Evolutionary conservation across 768 basidiomycete genomes (phyloP).

Genomic region (Heimioporus sp.): DNA sequence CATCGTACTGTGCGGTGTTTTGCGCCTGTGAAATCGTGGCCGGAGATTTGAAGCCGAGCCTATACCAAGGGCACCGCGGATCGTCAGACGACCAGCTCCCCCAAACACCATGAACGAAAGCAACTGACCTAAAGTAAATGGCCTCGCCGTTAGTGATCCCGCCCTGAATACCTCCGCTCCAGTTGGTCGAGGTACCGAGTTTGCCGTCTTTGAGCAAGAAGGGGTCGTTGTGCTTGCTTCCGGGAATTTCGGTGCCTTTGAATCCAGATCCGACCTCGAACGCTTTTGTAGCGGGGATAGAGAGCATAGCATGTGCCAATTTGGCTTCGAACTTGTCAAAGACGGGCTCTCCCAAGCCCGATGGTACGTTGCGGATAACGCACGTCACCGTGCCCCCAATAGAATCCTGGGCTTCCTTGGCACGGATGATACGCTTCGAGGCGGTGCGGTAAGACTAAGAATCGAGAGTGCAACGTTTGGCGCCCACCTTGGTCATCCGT

Average conservation of each 20-base stretch:
- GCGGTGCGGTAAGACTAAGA: conserved; percentile 11
- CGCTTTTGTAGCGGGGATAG: conserved; percentile 96
- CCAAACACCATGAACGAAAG: background rate
- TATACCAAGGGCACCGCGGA: conserved; percentile 29
- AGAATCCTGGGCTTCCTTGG: conserved; percentile 88
- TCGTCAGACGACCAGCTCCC: conserved; percentile 6
- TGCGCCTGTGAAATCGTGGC: conserved; percentile 96
- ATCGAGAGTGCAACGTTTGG: background rate
- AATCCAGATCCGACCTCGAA: conserved; percentile 99
- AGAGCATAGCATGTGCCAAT: conserved; percentile 97
- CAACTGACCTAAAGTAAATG: conserved; percentile 88
- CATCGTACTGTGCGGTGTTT: conserved; percentile 89
- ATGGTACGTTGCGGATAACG: conserved; percentile 86
- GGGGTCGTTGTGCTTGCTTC: conserved; percentile 89
- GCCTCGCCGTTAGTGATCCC: conserved; percentile 97
- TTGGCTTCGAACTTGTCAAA: conserved; percentile 98
- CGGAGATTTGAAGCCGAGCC: conserved; percentile 96
- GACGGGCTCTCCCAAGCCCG: conserved; percentile 93
- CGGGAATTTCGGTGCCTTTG: conserved; percentile 89
- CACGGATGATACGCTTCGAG: conserved; percentile 83
- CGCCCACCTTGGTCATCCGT: conserved; percentile 78
- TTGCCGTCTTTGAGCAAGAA: conserved; percentile 72
- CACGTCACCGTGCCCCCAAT: conserved; percentile 99
- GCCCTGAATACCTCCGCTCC: conserved; percentile 97
- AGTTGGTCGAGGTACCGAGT: conserved; percentile 86